phyloP scores from a whole-genome alignment of 2,329 filamentous ascomycete genomes.

The Cercospora sesami region DNA sequence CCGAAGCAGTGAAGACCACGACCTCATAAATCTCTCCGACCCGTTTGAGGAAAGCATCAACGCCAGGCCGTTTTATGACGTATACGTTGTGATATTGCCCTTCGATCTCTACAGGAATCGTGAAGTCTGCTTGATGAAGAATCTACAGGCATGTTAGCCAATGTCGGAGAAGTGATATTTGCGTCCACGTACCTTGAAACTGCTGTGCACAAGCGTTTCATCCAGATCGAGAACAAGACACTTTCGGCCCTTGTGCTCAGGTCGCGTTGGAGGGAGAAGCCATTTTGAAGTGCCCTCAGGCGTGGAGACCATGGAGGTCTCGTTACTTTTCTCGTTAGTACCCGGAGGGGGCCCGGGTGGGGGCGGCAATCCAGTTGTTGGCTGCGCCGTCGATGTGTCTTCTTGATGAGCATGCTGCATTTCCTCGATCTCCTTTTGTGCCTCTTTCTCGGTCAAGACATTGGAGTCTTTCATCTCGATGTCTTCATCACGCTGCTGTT shows the following conservation, averaged over 20 bases:
- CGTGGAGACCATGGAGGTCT: conserved; percentile 39
- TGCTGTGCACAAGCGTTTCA: conserved; percentile 96
- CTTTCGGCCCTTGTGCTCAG: conserved; percentile 82
- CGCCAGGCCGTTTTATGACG: conserved; percentile 97
- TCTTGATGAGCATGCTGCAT: conserved; percentile 22
- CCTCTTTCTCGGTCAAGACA: conserved; percentile 54
- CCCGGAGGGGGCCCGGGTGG: conserved; percentile 52
- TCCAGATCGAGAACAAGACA: conserved; percentile 94
- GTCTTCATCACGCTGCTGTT: conserved; percentile 54
- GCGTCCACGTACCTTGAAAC: conserved; percentile 75
- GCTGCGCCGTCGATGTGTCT: conserved; percentile 11
- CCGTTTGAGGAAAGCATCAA: conserved; percentile 98
- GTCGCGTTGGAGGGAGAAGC: conserved; percentile 77
- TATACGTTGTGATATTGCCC: conserved; percentile 99
- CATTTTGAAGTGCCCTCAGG: conserved; percentile 61
- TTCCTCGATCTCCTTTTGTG: conserved; percentile 36
- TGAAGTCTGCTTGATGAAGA: conserved; percentile 96
- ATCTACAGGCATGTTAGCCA: conserved; percentile 60
- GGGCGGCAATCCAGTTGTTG: conserved; percentile 49
- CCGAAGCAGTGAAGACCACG: conserved; percentile 96
- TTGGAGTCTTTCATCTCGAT: conserved; percentile 59
- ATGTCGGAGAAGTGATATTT: background rate
- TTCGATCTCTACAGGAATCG: conserved; percentile 97
- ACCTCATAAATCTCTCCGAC: conserved; percentile 98
- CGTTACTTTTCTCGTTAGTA: conserved; percentile 30